Conservation (phyloP, 495 filamentous ascomycete species). For the Bombardia bombarda region DNA sequence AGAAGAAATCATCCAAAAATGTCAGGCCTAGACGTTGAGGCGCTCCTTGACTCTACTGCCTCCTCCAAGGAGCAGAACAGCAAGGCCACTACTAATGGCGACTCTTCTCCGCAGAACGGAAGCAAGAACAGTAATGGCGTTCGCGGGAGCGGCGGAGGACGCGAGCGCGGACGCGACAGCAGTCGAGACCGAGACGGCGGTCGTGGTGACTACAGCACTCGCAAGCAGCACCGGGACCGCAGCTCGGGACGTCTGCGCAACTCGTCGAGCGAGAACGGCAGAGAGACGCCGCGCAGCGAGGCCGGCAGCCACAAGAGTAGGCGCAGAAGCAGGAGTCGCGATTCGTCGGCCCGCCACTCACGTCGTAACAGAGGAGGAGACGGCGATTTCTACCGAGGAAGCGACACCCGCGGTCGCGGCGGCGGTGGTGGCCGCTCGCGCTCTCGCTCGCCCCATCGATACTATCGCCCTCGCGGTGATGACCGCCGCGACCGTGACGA, state of each 20-base stretch:
- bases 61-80: constrained; percentile 39
- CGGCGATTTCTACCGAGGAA: constrained; percentile 63
- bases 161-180: constrained; percentile 46
- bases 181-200: constrained; percentile 53
- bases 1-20: too few relatives aligned
- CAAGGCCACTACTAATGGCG: constrained; percentile 28
- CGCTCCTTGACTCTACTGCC: constrained; percentile 86
- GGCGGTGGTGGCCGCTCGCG: constrained; percentile 48
- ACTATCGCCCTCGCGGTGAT: constrained; percentile 63
- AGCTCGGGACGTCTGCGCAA: constrained; percentile 39
- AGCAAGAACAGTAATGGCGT: constrained; percentile 35
- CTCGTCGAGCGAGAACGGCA: constrained; percentile 31
- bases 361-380: constrained; percentile 61
- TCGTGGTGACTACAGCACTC: constrained; percentile 45
- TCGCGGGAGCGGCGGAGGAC: constrained; percentile 32
- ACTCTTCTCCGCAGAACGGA: constrained; percentile 47
- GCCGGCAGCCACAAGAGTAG: constrained; percentile 79
- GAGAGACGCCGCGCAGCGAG: constrained; percentile 66
- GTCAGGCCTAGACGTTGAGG: constrained; percentile 91
- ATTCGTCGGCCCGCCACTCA: constrained; percentile 70
- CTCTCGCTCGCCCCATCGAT: constrained; percentile 69
- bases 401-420: constrained; percentile 42
- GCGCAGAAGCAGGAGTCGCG: constrained; percentile 73
- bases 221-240: constrained; percentile 55
- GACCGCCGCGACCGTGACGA: constrained; percentile 44